Percentiles rank a stretch among this genome's conserved stretches.
Conservation (phyloP, 2,329 filamentous ascomycete species). For the Cercospora sp. region DNA sequence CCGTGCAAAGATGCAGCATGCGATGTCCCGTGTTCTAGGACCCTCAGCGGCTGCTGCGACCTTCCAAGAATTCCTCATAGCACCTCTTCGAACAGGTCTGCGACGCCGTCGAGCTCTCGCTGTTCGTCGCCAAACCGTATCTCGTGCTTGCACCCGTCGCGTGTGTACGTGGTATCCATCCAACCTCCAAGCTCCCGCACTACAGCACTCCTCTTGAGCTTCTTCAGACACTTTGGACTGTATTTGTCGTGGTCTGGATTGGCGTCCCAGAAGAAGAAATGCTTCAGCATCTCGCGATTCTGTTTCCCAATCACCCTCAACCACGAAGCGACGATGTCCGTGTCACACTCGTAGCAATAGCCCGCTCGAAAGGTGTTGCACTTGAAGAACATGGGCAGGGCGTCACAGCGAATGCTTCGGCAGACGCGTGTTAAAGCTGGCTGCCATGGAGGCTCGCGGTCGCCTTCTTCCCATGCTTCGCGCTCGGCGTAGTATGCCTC, state of each 20-base stretch:
- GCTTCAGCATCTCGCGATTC: conserved; percentile 22
- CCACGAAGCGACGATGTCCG: conserved; percentile 21
- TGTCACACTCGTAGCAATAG: conserved; percentile 28
- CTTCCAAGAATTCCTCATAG: background rate
- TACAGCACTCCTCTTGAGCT: conserved; percentile 17
- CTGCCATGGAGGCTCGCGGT: conserved; percentile 22
- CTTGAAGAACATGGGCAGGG: conserved; percentile 30
- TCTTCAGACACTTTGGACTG: conserved; percentile 20
- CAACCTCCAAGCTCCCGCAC: conserved; percentile 18
- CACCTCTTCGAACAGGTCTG: conserved; percentile 17
- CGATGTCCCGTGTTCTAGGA: background rate
- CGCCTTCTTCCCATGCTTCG: conserved; percentile 24
- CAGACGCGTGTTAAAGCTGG: conserved; percentile 27
- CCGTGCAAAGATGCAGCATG: background rate
- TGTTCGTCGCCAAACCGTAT: conserved; percentile 15
- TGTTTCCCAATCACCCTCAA: conserved; percentile 21
- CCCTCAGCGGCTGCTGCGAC: background rate
- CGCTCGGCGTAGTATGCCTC: conserved; percentile 21
- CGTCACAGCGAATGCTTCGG: conserved; percentile 24
- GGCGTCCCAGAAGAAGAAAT: conserved; percentile 24
- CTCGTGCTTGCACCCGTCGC: conserved; percentile 20
- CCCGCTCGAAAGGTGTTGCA: conserved; percentile 26
- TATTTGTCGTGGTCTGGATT: conserved; percentile 22
- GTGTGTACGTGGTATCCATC: conserved; percentile 14
- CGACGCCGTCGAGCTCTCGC: conserved; percentile 19